Percentiles rank a stretch among this genome's conserved stretches.
These are phyloP conservation scores for Voacanga thouarsii DNA, from an alignment of 257 asterid genomes.

Conservation along the genomic window DNA sequence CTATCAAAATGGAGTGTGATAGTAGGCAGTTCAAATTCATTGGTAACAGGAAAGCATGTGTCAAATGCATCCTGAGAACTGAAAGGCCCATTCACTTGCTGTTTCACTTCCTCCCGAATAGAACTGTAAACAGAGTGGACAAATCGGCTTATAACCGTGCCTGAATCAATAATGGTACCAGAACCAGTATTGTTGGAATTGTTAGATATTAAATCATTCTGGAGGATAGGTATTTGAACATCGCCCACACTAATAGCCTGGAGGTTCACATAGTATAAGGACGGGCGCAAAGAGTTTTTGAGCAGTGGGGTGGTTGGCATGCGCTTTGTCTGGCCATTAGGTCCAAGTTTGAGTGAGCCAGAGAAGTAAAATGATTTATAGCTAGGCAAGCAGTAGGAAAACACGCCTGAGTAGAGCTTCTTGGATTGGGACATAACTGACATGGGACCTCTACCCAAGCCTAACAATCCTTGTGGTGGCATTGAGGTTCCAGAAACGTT, in stretches of 20 bases:
- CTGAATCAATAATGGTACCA: slow-evolving; percentile 70
- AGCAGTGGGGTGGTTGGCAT: slow-evolving; percentile 54
- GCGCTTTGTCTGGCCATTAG: slow-evolving; percentile 46
- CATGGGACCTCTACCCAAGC: slow-evolving; percentile 64
- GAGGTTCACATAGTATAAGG: slow-evolving; percentile 58
- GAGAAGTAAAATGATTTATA: slow-evolving; percentile 44
- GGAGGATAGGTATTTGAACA: slow-evolving; percentile 38
- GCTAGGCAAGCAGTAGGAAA: slow-evolving; percentile 71
- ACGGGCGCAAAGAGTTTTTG: slow-evolving; percentile 54
- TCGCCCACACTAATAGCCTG: slow-evolving; percentile 49
- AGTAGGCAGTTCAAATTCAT: no score
- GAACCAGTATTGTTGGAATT: slow-evolving; percentile 55
- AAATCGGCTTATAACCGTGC: slow-evolving; percentile 49
- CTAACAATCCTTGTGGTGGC: slow-evolving; percentile 68
- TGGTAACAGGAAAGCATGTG: no score
- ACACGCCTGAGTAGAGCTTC: slow-evolving; percentile 47
- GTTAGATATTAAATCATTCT: slow-evolving; percentile 39
- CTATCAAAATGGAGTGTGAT: slow-evolving; percentile 47
- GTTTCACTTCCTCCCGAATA: slow-evolving; percentile 4
- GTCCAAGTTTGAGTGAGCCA: slow-evolving; percentile 61
- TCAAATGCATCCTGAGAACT: no score
- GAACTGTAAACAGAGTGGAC: slow-evolving; percentile 54
- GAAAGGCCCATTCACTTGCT: no score
- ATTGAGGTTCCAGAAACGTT: slow-evolving; percentile 42
- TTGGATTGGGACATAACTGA: slow-evolving; percentile 48